Percentiles rank a stretch among this genome's conserved stretches.
Evolutionary conservation across 352 stramenopile species (phyloP).

Genomic region (Plasmopara viticola): DNA sequence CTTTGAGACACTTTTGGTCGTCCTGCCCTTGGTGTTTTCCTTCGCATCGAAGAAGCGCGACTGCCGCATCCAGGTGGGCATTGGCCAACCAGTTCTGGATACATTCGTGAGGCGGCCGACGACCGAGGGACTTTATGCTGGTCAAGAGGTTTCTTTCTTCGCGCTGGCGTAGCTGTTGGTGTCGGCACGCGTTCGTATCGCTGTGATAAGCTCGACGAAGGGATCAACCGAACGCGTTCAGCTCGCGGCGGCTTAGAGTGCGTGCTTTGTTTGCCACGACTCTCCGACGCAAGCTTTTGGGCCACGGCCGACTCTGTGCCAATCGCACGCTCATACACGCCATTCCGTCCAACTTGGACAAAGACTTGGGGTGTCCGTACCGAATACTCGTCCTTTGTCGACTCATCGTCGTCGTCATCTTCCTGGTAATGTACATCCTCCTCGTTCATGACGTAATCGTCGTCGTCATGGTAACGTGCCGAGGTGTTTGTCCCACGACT

Average conservation of each 20-base stretch:
- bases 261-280: constrained; percentile 13
- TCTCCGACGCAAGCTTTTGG: constrained; percentile 30
- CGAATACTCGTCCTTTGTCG: constrained; percentile 24
- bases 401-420: constrained; percentile 16
- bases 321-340: constrained; percentile 31
- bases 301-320: constrained; percentile 27
- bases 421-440: constrained; percentile 27
- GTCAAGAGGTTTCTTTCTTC: constrained; percentile 18
- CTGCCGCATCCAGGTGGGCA: constrained; percentile 28
- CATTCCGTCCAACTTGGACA: constrained; percentile 36
- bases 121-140: constrained; percentile 3
- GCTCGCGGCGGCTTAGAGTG: constrained; percentile 23
- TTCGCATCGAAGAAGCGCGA: constrained; percentile 18
- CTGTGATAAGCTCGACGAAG: constrained; percentile 38
- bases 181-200: constrained; percentile 39
- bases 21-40: constrained; percentile 9
- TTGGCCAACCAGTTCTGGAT: constrained; percentile 4
- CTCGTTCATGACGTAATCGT: constrained; percentile 13
- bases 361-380: constrained; percentile 40
- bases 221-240: constrained; percentile 44
- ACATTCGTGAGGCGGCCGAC: constrained; percentile 3
- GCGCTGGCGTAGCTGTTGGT: constrained; percentile 9
- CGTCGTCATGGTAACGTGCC: constrained; percentile 14
- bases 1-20: constrained; percentile 12
- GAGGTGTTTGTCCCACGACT: constrained; percentile 24